These are phyloP conservation scores for Ceratocystis cacaofunesta DNA, from an alignment of 2,329 filamentous ascomycete species.

Conservation along the genomic window DNA sequence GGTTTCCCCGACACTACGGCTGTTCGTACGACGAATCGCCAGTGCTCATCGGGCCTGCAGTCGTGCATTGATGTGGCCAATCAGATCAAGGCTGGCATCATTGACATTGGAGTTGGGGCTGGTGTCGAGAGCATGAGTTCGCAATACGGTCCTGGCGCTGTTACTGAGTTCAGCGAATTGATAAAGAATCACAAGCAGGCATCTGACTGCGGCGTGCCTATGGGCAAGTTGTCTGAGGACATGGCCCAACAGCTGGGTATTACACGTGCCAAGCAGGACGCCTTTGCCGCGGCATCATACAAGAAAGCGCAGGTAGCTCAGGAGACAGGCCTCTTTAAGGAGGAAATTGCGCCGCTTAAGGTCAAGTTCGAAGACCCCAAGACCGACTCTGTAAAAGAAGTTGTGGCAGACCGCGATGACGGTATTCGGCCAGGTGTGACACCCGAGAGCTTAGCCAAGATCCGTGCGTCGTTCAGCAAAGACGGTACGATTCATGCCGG, in stretches of 20 bases:
- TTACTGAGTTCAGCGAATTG: conserved; percentile 82
- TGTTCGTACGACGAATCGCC: conserved; percentile 80
- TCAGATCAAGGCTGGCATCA: conserved; percentile 81
- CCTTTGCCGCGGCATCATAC: conserved; percentile 88
- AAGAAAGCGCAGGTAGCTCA: conserved; percentile 80
- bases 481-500: conserved; percentile 90
- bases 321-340: conserved; percentile 73
- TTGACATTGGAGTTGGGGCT: conserved; percentile 84
- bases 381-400: conserved; percentile 67
- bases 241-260: conserved; percentile 82
- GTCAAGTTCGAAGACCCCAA: conserved; percentile 86
- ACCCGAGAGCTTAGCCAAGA: conserved; percentile 75
- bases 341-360: conserved; percentile 77
- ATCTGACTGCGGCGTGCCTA: conserved; percentile 93
- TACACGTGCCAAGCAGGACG: conserved; percentile 60
- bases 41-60: conserved; percentile 87
- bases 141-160: conserved; percentile 79
- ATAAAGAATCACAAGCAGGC: conserved; percentile 69
- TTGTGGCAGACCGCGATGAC: conserved; percentile 75
- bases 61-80: conserved; percentile 90
- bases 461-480: conserved; percentile 77
- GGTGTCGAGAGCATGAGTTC: conserved; percentile 93
- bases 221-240: conserved; percentile 84
- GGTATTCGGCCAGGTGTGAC: conserved; percentile 78
- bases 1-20: conserved; percentile 76